Evolutionary conservation across 495 filamentous ascomycete species (phyloP), one percentile per base, ranked within the genome.

Genomic region (Pyrenula massariospora): DNA sequence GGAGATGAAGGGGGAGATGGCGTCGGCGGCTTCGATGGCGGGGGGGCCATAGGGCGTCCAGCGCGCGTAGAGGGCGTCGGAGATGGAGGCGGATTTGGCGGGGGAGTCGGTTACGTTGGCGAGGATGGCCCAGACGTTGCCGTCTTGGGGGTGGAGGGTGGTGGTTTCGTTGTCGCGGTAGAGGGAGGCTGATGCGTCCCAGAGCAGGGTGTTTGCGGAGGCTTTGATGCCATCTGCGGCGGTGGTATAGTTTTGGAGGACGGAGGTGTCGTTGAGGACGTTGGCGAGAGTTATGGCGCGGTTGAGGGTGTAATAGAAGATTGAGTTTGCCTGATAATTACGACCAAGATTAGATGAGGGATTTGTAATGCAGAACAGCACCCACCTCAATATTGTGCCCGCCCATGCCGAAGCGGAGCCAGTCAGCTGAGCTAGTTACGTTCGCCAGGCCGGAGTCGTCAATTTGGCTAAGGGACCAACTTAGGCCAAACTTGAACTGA

Each of bases 31-130:
- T 62, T 85, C 81, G 22, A 70, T 66, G 21, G 80, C 77, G 0
- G 79, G 80, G 5, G 81, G 79, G 20, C 82, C 82, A 55, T 75
- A 77, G 10, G 62, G 65, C 20, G 62, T 74, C 81, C 81, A 84
- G 22, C 80, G 73, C 8, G 62, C 48, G 22, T 65, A 59, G 8
- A 85, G 70, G 47, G 65, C 67, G 12, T 60, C 55, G 23, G 73
- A 77, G 52, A 83, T 61, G n/a, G 25, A 36, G 10, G 1, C 50
- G 42, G 48, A 53, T 56, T 66, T 66, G 0, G 15, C 22, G 3
- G 59, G 54, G 10, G 66, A 66, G 0, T 56, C 55, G 10, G 69
- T 66, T 3, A 71, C 58, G n/a, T 73, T 66, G 8, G 70, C 65
- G 42, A 75, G 68, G 50, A 76, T 60, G 24, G 74, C 70, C 58